Evolutionary conservation across 306 rosid species (phyloP).

Genomic region (Carpinus fangiana): DNA sequence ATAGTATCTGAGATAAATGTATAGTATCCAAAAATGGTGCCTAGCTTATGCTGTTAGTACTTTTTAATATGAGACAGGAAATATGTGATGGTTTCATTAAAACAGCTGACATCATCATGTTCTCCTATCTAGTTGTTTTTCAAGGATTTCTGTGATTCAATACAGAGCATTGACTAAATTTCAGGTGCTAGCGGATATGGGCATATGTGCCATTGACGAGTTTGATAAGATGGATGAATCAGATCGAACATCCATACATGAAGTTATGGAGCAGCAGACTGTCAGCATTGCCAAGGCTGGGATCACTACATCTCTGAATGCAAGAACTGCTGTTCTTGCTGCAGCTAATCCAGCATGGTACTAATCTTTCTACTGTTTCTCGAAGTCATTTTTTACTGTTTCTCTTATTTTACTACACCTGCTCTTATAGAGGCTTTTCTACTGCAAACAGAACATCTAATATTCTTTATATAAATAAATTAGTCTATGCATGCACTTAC

Average conservation of each 20-base stretch:
- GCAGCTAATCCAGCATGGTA: slow-evolving; percentile 99
- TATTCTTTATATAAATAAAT: neutral
- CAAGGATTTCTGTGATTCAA: slow-evolving; percentile 21
- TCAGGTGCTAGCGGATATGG: slow-evolving; percentile 98
- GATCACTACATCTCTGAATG: slow-evolving; percentile 94
- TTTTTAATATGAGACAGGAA: slow-evolving; percentile 15
- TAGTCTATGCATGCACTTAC: slow-evolving; percentile 26
- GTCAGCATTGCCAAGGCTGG: slow-evolving; percentile 99
- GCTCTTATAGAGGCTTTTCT: slow-evolving; percentile 14
- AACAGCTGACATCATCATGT: slow-evolving; percentile 16
- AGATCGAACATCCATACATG: slow-evolving; percentile 96
- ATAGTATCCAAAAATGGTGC: neutral
- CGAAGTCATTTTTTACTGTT: neutral
- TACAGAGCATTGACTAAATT: slow-evolving; percentile 28
- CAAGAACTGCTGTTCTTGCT: slow-evolving; percentile 98
- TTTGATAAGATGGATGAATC: slow-evolving; percentile 99
- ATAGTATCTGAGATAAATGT: slow-evolving; percentile 6
- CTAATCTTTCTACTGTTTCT: slow-evolving; percentile 9
- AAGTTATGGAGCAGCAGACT: slow-evolving; percentile 99
- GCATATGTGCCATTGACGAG: slow-evolving; percentile 96
- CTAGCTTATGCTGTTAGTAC: neutral
- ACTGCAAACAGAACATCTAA: slow-evolving; percentile 9
- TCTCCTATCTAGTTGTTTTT: slow-evolving; percentile 22
- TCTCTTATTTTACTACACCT: slow-evolving; percentile 14
- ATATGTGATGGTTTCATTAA: neutral